These are phyloP conservation scores for Metschnikowia cubensis DNA, from an alignment of 805 yeast genomes.

Conservation along the genomic window DNA sequence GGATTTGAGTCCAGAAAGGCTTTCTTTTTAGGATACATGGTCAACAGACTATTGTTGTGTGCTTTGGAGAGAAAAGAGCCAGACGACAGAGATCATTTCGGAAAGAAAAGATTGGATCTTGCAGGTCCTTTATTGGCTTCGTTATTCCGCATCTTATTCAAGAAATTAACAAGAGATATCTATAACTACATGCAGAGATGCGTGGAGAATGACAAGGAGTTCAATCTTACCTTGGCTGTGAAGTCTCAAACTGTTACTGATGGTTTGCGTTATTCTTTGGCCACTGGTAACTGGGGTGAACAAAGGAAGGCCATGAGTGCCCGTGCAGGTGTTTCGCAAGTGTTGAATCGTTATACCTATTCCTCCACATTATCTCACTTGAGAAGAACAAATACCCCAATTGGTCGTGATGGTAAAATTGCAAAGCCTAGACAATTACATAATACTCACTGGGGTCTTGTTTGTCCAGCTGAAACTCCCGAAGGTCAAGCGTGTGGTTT, in stretches of 20 bases:
- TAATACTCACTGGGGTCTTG: slow-evolving; percentile 99
- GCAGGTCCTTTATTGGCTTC: slow-evolving; percentile 98
- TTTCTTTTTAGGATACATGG: slow-evolving; percentile 96
- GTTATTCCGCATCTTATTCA: slow-evolving; percentile 89
- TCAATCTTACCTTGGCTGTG: slow-evolving; percentile 93
- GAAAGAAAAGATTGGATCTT: slow-evolving; percentile 95
- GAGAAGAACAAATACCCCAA: slow-evolving; percentile 98
- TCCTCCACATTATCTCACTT: slow-evolving; percentile 98
- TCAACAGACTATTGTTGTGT: slow-evolving; percentile 88
- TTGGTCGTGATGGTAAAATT: slow-evolving; percentile 98
- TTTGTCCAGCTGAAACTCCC: slow-evolving; percentile 99
- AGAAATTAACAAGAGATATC: slow-evolving; percentile 92
- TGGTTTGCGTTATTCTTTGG: slow-evolving; percentile 94
- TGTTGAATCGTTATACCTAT: slow-evolving; percentile 93
- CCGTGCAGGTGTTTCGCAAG: slow-evolving; percentile 99
- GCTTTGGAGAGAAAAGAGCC: slow-evolving; percentile 97
- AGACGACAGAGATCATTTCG: slow-evolving; percentile 99
- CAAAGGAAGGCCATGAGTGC: slow-evolving; percentile 99
- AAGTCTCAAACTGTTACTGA: slow-evolving; percentile 96
- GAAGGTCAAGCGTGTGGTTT: slow-evolving; percentile 99
- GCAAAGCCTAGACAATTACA: slow-evolving; percentile 99
- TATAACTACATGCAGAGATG: slow-evolving; percentile 98
- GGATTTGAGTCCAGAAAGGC: slow-evolving; percentile 98
- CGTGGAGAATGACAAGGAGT: slow-evolving; percentile 95
- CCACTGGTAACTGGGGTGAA: slow-evolving; percentile 99